Base-by-base conservation (phyloP, 2,329 filamentous ascomycete genomes). In the Teratosphaeria nubilosa region DNA sequence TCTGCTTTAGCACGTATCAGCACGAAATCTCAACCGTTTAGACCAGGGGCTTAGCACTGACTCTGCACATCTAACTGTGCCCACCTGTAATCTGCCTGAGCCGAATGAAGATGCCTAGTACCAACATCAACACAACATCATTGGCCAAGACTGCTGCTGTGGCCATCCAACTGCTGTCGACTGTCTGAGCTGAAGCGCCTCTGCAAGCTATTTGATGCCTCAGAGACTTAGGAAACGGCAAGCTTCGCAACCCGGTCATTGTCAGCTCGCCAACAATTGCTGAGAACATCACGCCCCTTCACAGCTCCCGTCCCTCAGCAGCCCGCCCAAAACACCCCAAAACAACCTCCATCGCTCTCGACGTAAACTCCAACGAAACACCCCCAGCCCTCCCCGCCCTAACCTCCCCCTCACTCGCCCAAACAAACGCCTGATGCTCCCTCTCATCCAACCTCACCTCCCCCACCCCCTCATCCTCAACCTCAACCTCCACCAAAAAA, bases 351-450 rank as follows among this genome's bases (percentile, higher is more conserved):
- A 53, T 20, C 11, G 54, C 51, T 5, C 20, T 16, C 10, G 51
- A 27, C n/a, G 53, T 56, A 50, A 58, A 58, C 3, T 53, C 45
- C 24, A 58, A 22, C 4, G 14, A 13, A 20, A 53, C 9, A 16
- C 11, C 41, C 6, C 41, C 41, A 48, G n/a, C 41, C 41, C n/a
- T 48, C 24, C 9, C 24, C 27, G 64, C 63, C 16, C 59, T 58
- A 27, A 77, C 62, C 54, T 78, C 74, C 1, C 75, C 68, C 58
- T 77, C 72, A 1, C 69, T 69, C 11, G 69, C 75, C 69, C 73
- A 78, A 1, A 70, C 54, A 58, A 68, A 75, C 1, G 60, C 58
- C 54, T 77, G 72, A 59, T 78, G 76, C 68, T 78, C 76, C 7
- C 68, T 57, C 3, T 74, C 71, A 57, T 77, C 74, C 57, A 77